A percentile compares a stretch with the other conserved stretches of the same genome.
phyloP scores from a whole-genome alignment of 2,329 filamentous ascomycete genomes.

The Clonostachys rhizophaga region DNA sequence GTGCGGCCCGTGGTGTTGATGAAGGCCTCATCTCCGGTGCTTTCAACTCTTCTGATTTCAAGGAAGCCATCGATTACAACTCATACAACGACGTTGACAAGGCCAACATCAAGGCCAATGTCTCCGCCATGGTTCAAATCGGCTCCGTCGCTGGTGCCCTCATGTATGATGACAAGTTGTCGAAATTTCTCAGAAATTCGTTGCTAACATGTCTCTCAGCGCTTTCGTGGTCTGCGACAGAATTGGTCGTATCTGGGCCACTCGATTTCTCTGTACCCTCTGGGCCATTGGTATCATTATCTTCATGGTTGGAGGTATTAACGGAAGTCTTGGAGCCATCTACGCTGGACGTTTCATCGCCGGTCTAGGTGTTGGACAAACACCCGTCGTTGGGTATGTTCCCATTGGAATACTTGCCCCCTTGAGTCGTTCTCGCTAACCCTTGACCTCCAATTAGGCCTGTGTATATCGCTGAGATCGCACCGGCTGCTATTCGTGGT shows the following conservation, averaged over 20 bases:
- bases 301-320: constrained; percentile 46
- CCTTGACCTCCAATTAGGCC: constrained; percentile 26
- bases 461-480: constrained; percentile 69
- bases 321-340: constrained; percentile 49
- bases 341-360: constrained; percentile 65
- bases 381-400: constrained; percentile 53
- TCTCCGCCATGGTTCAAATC: constrained; percentile 78
- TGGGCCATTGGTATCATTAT: constrained; percentile 56
- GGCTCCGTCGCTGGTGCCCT: constrained; percentile 69
- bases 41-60: constrained; percentile 63
- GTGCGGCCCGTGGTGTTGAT: constrained; percentile 73
- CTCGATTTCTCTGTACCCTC: constrained; percentile 48
- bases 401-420: not conserved
- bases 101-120: constrained; percentile 70
- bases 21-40: constrained; percentile 74
- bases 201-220: constrained; percentile 20
- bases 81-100: constrained; percentile 45
- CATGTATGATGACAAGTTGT: constrained; percentile 24
- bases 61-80: constrained; percentile 51
- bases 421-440: not conserved
- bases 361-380: constrained; percentile 62
- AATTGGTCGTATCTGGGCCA: constrained; percentile 60
- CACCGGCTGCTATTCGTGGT: constrained; percentile 64
- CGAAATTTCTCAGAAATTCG: not conserved
- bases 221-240: constrained; percentile 55